phyloP scores from a whole-genome alignment of 441 rosid species.

The Gossypium davidsonii region DNA sequence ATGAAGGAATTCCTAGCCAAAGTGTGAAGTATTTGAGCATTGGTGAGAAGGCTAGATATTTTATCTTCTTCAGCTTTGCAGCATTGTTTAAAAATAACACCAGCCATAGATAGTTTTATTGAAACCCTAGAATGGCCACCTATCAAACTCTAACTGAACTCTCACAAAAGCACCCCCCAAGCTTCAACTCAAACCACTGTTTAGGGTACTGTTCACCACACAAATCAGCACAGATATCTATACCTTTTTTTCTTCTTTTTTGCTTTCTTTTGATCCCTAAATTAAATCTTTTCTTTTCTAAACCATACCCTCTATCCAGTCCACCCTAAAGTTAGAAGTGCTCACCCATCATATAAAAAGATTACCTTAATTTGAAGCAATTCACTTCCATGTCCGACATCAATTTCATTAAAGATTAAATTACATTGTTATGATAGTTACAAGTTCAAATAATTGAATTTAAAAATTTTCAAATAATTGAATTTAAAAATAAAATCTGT shows the following conservation, averaged over 20 bases:
- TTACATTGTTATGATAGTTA: not conserved
- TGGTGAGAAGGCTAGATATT: not conserved
- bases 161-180: not conserved
- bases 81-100: not conserved
- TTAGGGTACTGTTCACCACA: not conserved
- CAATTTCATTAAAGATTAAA: not conserved
- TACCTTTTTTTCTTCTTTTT: not conserved
- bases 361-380: not conserved
- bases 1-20: not conserved
- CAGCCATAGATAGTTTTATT: not conserved
- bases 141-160: not conserved
- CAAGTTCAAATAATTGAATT: not conserved
- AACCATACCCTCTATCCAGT: not conserved
- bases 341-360: not conserved
- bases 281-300: not conserved
- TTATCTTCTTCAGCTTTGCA: not conserved
- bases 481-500: not conserved
- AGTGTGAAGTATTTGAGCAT: not conserved
- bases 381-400: not conserved
- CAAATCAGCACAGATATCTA: not conserved
- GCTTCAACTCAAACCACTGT: not conserved
- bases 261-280: not conserved
- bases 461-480: not conserved
- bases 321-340: not conserved
- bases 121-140: not conserved